Evolutionary conservation across 169 alveolate species (phyloP).

Genomic region (Amoebophrya sp.): DNA sequence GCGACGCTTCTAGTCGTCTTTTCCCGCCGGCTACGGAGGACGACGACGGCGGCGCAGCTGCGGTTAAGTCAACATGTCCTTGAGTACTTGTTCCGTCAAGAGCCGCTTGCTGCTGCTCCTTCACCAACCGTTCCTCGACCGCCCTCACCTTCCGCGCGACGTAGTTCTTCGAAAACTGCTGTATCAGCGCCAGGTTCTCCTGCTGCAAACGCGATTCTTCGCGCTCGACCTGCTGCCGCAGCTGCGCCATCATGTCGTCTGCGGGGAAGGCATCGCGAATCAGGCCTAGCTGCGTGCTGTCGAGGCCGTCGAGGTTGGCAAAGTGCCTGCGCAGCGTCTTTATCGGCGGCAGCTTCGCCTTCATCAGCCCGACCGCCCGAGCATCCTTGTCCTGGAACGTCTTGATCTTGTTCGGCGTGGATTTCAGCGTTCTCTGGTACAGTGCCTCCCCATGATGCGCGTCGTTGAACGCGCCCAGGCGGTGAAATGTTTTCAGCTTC

Average conservation of each 20-base stretch:
- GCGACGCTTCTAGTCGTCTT: neutral
- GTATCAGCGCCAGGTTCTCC: neutral
- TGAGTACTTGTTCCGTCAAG: too few relatives aligned
- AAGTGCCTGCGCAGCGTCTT: neutral
- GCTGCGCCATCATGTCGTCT: neutral
- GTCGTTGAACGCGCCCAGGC: neutral
- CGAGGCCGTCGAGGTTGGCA: neutral
- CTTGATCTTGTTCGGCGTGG: neutral
- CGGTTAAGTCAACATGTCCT: too few relatives aligned
- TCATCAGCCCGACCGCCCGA: neutral
- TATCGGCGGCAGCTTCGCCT: neutral
- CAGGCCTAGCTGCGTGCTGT: neutral
- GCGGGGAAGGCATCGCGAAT: neutral
- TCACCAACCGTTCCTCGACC: neutral
- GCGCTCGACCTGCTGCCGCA: neutral
- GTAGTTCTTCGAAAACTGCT: neutral
- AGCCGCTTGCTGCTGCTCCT: neutral
- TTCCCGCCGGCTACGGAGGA: too few relatives aligned
- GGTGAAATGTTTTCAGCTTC: neutral
- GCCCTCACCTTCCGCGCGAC: neutral
- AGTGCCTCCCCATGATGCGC: neutral
- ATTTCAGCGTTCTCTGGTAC: neutral
- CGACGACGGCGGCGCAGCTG: too few relatives aligned
- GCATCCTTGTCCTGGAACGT: neutral
- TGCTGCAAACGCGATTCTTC: neutral